A percentile compares a stretch with the other conserved stretches of the same genome.
Conservation (phyloP, 176 grass and related monocot species). For the Themeda triandra region DNA sequence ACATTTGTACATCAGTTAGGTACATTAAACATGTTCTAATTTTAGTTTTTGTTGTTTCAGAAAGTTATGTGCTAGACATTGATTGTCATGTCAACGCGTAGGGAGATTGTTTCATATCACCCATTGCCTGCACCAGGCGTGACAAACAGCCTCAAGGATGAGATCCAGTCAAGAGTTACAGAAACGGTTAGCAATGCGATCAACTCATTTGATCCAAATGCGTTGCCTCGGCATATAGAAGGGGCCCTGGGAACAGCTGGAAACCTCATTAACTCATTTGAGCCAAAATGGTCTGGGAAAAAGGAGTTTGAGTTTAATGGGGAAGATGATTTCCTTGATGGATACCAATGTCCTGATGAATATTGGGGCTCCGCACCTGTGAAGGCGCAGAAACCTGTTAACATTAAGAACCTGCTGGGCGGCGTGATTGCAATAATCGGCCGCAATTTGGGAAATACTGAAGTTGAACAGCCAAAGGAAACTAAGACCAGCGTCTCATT, state of each 20-base stretch:
- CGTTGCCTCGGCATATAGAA: slow-evolving; percentile 24
- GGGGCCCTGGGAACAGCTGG: slow-evolving; percentile 22
- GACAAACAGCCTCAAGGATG: slow-evolving; percentile 21
- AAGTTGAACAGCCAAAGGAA: slow-evolving; percentile 16
- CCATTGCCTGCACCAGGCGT: slow-evolving; percentile 41
- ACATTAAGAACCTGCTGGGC: slow-evolving; percentile 52
- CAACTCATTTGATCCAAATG: slow-evolving; percentile 34
- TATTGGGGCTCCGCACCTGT: slow-evolving; percentile 9
- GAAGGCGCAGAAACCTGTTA: slow-evolving; percentile 47
- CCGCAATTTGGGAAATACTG: slow-evolving; percentile 28
- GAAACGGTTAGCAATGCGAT: slow-evolving; percentile 21
- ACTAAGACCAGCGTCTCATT: slow-evolving; percentile 66
- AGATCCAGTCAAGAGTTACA: slow-evolving; percentile 41
- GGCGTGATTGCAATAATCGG: slow-evolving; percentile 59
- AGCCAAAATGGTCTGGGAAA: slow-evolving; percentile 28
- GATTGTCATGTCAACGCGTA: slow-evolving; percentile 28
- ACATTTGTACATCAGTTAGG: background rate
- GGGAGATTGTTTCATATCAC: slow-evolving; percentile 39
- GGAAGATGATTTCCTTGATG: slow-evolving; percentile 35
- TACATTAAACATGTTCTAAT: background rate
- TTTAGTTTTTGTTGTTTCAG: slow-evolving; percentile 20
- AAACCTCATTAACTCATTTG: slow-evolving; percentile 31
- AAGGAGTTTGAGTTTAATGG: slow-evolving; percentile 11
- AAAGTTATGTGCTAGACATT: slow-evolving; percentile 7
- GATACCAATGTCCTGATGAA: slow-evolving; percentile 30